Conservation (phyloP, 805 yeast species). For the Candida multigemmis region DNA sequence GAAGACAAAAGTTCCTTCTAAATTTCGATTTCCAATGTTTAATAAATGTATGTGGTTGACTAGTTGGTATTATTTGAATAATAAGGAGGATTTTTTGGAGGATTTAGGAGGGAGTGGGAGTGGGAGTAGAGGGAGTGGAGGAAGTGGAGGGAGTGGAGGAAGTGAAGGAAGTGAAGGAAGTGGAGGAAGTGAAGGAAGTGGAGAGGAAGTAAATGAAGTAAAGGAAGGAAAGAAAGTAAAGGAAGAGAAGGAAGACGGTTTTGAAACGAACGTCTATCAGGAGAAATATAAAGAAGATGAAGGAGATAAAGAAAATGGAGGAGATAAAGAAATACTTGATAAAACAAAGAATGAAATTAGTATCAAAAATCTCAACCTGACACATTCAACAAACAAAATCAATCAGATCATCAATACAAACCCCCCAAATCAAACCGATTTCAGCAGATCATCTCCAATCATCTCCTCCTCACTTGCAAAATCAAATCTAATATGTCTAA, state of each 20-base stretch:
- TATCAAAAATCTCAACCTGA: neutral
- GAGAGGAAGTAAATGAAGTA: neutral
- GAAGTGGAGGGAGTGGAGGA: neutral
- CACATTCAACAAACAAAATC: neutral
- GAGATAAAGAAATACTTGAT: conserved; percentile 1
- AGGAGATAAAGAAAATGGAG: neutral
- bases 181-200: conserved; percentile 1
- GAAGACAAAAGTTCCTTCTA: conserved; percentile 61
- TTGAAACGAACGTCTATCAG: conserved; percentile 1
- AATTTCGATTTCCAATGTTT: conserved; percentile 74
- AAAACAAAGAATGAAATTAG: neutral
- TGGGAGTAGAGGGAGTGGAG: neutral
- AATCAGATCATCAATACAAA: neutral
- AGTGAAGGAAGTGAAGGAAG: neutral
- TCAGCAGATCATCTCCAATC: neutral
- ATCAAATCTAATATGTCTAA: too few species aligned
- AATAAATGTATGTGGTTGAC: conserved; percentile 62
- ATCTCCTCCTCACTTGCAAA: too few species aligned
- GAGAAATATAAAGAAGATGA: neutral
- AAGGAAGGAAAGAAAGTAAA: neutral
- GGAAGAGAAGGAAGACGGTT: neutral
- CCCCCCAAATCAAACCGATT: neutral
- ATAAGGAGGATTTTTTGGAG: conserved; percentile 10
- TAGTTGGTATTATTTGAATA: conserved; percentile 34
- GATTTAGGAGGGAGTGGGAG: conserved; percentile 7